Percentiles rank a stretch among this genome's conserved stretches.
Conservation (phyloP, 441 rosid genomes). For the Sinapis alba region DNA sequence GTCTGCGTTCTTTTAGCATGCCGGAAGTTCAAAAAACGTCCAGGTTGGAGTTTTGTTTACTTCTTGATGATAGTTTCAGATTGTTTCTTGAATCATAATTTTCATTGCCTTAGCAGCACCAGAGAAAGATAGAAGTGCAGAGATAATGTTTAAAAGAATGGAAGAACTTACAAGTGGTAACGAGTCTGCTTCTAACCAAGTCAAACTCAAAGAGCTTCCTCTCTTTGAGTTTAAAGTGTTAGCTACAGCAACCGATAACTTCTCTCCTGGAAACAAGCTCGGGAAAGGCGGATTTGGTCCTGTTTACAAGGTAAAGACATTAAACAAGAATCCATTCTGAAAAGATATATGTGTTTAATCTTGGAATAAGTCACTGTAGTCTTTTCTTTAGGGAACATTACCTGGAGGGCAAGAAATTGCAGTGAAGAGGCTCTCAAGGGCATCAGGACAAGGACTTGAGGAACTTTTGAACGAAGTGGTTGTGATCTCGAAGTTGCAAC, state of each 20-base stretch:
- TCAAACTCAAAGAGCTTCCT: neutral
- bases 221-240: neutral
- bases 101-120: neutral
- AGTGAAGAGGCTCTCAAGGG: neutral
- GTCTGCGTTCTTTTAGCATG: neutral
- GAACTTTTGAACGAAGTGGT: neutral
- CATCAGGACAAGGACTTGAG: neutral
- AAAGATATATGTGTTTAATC: neutral
- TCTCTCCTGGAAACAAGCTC: neutral
- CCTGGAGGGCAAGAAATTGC: neutral
- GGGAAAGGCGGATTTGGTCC: neutral
- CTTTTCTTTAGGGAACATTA: neutral
- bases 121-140: neutral
- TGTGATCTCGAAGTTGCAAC: neutral
- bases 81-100: neutral
- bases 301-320: neutral
- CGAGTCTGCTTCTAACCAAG: conserved; percentile 1
- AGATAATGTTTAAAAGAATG: neutral
- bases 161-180: neutral
- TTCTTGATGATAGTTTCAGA: neutral
- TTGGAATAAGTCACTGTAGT: neutral
- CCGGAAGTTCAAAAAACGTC: neutral
- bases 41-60: neutral
- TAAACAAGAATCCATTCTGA: neutral
- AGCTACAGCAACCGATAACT: neutral